Evolutionary conservation across 371 early-diverging fungal species (phyloP).

Genomic region (Zopfochytrium polystomum): DNA sequence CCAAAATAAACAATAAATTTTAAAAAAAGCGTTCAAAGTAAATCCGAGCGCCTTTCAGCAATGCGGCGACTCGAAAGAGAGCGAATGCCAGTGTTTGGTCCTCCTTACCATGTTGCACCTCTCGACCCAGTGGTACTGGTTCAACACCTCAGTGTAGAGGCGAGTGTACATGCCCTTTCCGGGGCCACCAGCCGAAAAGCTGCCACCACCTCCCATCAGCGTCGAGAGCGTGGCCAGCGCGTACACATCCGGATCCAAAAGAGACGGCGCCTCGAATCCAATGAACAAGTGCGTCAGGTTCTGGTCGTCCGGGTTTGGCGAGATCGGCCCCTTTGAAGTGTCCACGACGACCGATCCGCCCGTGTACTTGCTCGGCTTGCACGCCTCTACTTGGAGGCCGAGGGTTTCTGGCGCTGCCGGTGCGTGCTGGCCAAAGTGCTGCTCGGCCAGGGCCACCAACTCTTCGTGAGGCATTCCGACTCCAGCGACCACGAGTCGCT

Average conservation of each 20-base stretch:
- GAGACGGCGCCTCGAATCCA: conserved; percentile 80
- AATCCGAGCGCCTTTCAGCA: too few relatives aligned
- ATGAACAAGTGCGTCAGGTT: conserved; percentile 83
- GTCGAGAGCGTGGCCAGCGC: conserved; percentile 85
- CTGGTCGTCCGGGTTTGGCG: conserved; percentile 54
- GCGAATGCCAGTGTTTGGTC: not conserved
- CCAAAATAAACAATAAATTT: not conserved
- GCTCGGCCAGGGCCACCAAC: conserved; percentile 67
- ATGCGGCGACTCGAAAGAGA: too few relatives aligned
- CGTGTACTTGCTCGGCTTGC: conserved; percentile 57
- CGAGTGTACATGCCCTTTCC: conserved; percentile 99
- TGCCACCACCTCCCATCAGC: conserved; percentile 92
- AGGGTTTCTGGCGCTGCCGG: conserved; percentile 30
- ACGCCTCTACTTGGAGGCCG: conserved; percentile 23
- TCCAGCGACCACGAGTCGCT: conserved; percentile 86
- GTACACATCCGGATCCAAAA: conserved; percentile 85
- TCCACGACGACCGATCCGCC: conserved; percentile 76
- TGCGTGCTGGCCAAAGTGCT: conserved; percentile 61
- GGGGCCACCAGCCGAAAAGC: conserved; percentile 97
- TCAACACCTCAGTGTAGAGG: conserved; percentile 89
- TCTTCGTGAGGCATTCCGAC: conserved; percentile 83
- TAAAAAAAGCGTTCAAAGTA: too few relatives aligned
- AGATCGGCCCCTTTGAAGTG: conserved; percentile 46
- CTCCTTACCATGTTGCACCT: conserved; percentile 81
- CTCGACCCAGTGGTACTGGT: conserved; percentile 91